Base-by-base conservation (phyloP, 2,329 filamentous ascomycete species). In the Juglanconis oblonga region DNA sequence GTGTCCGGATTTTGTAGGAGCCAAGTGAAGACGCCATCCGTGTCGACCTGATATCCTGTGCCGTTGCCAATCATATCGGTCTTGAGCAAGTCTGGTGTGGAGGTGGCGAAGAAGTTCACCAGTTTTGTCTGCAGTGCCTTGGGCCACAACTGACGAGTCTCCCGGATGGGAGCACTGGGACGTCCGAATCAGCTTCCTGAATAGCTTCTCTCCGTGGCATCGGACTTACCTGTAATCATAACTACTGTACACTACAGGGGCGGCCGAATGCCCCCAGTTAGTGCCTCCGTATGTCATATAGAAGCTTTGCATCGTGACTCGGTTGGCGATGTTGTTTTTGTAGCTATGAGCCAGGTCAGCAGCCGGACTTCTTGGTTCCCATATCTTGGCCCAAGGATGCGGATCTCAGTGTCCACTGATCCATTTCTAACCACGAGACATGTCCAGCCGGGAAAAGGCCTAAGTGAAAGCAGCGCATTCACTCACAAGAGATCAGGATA, bases 231-330 rank as follows among this genome's bases (percentile, higher is more conserved):
- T 71, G 57, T 77, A 77, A 61, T 77, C 75, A 59, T 77, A 77
- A 49, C 72, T 74, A 2, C 73, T 75, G 61, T 82, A 83, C 0
- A 84, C 81, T 29, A 80, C 77, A 0, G 78, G 78, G 4, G 77
- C 76, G 45, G 75, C 78, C 50, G 74, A 76, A 55, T 83, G 78
- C 7, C 79, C 81, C 81, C 81, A 84, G 62, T 81, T 83, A 0
- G 81, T 84, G 1, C 81, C 81, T n/a, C 81, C 81, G 64, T 74
- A 81, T 0, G 76, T 74, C 74, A 84, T 83, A 64, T 83, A 84
- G 13, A 83, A 61, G 50, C 74, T 82, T 38, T 80, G 70, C 10
- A 82, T 67, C 0, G 79, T 82, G 1, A 77, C 72, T 29, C 76
- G 71, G 56, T 82, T 80, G 5, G 75, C 81, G 58, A 84, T 76